These are phyloP conservation scores for Euphorbia schlechtendalii DNA, from an alignment of 441 rosid genomes.

Conservation along the genomic window DNA sequence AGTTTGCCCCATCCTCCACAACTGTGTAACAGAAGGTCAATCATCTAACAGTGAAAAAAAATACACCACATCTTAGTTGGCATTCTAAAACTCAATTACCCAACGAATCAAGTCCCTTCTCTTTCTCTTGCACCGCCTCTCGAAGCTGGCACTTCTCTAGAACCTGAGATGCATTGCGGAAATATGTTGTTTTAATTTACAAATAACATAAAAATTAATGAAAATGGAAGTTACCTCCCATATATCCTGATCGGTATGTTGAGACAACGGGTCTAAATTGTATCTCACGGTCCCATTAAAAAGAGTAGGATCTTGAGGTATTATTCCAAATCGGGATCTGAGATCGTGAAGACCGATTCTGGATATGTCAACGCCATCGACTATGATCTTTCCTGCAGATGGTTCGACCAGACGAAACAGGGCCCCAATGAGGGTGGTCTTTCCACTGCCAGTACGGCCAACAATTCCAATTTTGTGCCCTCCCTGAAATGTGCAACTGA, in stretches of 20 bases:
- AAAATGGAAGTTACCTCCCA: conserved; percentile 65
- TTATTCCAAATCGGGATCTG: conserved; percentile 75
- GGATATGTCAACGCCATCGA: conserved; percentile 74
- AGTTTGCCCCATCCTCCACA: conserved; percentile 80
- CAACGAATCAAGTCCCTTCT: conserved; percentile 54
- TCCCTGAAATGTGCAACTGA: conserved; percentile 77
- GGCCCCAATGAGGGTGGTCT: conserved; percentile 86
- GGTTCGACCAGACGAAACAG: conserved; percentile 89
- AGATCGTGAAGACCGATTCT: conserved; percentile 86
- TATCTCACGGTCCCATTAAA: conserved; percentile 87
- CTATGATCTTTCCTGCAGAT: conserved; percentile 62
- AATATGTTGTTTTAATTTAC: background rate
- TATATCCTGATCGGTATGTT: conserved; percentile 70
- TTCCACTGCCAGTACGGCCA: conserved; percentile 97
- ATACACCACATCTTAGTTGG: background rate
- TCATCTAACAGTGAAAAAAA: background rate
- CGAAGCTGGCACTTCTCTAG: conserved; percentile 81
- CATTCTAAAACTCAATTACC: conserved; percentile 37
- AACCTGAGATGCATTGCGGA: conserved; percentile 35
- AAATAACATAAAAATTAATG: background rate
- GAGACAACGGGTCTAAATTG: conserved; percentile 76
- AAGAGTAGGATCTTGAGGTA: conserved; percentile 95
- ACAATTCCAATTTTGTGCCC: conserved; percentile 93
- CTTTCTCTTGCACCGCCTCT: conserved; percentile 73
- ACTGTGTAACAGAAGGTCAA: conserved; percentile 29